phyloP scores from a whole-genome alignment of 192 early-diverging fungal genomes.

The Oehlia diaphana region DNA sequence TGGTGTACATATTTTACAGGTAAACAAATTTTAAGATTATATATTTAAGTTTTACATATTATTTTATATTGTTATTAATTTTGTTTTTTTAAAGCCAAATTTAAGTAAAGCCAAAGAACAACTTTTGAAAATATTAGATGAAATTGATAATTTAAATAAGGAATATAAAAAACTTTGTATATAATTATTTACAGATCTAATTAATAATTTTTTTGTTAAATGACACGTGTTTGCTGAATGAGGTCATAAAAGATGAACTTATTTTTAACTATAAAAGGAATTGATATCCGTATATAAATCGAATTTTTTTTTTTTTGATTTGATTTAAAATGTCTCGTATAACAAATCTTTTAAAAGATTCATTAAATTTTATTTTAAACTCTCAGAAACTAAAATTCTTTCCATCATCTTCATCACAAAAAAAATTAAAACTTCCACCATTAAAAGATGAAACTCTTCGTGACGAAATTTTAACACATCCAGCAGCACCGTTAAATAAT shows the following conservation, averaged over 20 bases:
- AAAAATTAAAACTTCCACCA: background rate
- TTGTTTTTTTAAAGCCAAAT: background rate
- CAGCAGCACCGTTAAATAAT: background rate
- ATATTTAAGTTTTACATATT: background rate
- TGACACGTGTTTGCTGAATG: too few species aligned
- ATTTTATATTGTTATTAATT: background rate
- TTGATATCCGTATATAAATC: too few species aligned
- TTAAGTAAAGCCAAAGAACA: background rate
- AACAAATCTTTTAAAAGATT: background rate
- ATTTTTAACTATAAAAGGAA: too few species aligned
- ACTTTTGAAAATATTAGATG: background rate
- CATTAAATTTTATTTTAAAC: background rate
- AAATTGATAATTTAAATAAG: background rate
- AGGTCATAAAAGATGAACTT: too few species aligned
- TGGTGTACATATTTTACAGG: slow-evolving; percentile 38
- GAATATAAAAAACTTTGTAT: background rate
- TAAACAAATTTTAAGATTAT: background rate
- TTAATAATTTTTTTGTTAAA: too few species aligned
- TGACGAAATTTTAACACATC: background rate
- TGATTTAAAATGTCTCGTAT: background rate
- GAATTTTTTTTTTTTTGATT: too few species aligned
- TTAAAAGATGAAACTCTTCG: background rate
- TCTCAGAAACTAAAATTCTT: background rate
- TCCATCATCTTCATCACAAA: background rate
- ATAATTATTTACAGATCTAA: too few species aligned